phyloP scores from a whole-genome alignment of 306 rosid species.

The Dicorynia guianensis region DNA sequence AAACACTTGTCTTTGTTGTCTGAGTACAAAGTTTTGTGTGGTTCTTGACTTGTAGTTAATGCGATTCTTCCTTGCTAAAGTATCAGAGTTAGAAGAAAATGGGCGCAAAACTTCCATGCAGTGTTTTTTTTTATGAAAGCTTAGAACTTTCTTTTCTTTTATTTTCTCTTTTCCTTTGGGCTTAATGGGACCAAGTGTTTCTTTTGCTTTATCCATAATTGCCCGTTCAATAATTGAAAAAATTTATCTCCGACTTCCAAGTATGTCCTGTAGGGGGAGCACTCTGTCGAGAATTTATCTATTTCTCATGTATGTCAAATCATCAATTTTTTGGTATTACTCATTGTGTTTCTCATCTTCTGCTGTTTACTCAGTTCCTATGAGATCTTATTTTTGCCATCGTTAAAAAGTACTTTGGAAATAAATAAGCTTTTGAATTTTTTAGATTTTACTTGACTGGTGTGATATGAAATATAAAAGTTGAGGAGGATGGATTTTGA shows the following conservation, averaged over 20 bases:
- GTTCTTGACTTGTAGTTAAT: not conserved
- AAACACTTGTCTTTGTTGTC: not conserved
- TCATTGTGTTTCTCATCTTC: not conserved
- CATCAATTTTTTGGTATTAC: not conserved
- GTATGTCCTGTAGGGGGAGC: not conserved
- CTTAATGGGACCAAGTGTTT: too few species aligned
- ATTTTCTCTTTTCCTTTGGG: not conserved
- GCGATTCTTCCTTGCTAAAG: slow-evolving; percentile 1
- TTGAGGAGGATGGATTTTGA: too few species aligned
- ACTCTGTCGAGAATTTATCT: not conserved
- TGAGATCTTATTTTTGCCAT: not conserved
- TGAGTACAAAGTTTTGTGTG: not conserved
- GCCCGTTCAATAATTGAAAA: not conserved
- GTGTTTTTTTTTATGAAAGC: not conserved
- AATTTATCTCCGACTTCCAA: not conserved
- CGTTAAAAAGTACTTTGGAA: not conserved
- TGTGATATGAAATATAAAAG: too few species aligned
- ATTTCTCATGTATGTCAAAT: too few species aligned
- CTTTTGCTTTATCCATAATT: not conserved
- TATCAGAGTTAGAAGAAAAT: not conserved
- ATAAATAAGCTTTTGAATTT: slow-evolving; percentile 17
- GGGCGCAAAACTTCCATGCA: not conserved
- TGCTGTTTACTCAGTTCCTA: not conserved
- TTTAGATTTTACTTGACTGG: not conserved
- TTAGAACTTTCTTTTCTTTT: not conserved